A percentile compares a stretch with the other conserved stretches of the same genome.
Evolutionary conservation across 2,329 filamentous ascomycete species (phyloP).

Genomic region (Fusarium sp.): DNA sequence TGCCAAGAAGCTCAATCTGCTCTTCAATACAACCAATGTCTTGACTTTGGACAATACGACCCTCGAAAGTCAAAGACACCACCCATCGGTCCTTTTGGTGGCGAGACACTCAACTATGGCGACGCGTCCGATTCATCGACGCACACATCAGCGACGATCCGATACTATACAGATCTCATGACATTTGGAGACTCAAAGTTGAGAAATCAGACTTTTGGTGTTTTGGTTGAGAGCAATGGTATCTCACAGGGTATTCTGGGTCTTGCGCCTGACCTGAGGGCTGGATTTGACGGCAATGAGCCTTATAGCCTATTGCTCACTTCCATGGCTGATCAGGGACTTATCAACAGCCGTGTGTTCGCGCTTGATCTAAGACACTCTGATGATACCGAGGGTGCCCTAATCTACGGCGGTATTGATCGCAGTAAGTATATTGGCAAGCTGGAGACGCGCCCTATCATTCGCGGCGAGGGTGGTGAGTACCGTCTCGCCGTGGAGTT

Average conservation of each 20-base stretch:
- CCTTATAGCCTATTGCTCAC: conserved; percentile 66
- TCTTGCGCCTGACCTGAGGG: conserved; percentile 54
- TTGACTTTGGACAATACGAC: conserved; percentile 56
- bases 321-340: conserved; percentile 56
- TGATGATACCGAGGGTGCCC: conserved; percentile 55
- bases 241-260: conserved; percentile 63
- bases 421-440: conserved; percentile 61
- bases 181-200: conserved; percentile 56
- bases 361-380: conserved; percentile 60
- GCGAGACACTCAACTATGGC: conserved; percentile 52
- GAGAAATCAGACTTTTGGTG: conserved; percentile 60
- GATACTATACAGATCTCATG: conserved; percentile 59
- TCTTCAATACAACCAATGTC: conserved; percentile 51
- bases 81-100: conserved; percentile 50
- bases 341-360: conserved; percentile 62
- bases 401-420: conserved; percentile 65
- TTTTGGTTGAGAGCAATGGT: conserved; percentile 56
- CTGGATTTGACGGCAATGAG: conserved; percentile 49
- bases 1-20: conserved; percentile 53
- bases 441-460: conserved; percentile 55
- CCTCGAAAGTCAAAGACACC: conserved; percentile 53
- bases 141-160: conserved; percentile 53
- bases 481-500: conserved; percentile 51
- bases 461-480: conserved; percentile 50
- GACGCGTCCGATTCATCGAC: conserved; percentile 49